Percentiles rank a stretch among this genome's conserved stretches.
These are phyloP conservation scores for Brassica carinata DNA, from an alignment of 345 rosid genomes.

Conservation along the genomic window DNA sequence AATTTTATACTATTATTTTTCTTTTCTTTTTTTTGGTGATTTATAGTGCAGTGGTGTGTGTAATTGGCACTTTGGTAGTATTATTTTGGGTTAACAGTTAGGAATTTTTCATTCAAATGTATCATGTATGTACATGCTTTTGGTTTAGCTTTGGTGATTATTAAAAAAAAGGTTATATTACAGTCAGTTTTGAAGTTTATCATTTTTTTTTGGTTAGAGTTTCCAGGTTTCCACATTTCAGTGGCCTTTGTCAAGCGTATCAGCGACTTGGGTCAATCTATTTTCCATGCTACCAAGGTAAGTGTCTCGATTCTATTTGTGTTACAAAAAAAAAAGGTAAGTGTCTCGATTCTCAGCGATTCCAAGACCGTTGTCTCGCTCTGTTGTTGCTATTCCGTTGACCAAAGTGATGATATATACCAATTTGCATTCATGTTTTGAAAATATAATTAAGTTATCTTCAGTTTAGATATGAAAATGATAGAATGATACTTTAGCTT, in stretches of 20 bases:
- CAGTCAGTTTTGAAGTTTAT: not conserved
- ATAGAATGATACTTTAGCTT: not conserved
- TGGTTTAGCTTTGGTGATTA: not conserved
- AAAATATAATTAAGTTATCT: not conserved
- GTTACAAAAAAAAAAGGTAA: too few relatives aligned
- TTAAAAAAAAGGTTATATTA: too few relatives aligned
- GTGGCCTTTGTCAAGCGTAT: slow-evolving; percentile 22
- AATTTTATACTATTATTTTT: slow-evolving; percentile 24
- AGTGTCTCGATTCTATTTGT: too few relatives aligned
- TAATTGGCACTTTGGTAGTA: slow-evolving; percentile 34
- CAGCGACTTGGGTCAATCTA: slow-evolving; percentile 19
- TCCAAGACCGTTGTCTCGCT: slow-evolving; percentile 36
- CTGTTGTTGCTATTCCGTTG: not conserved
- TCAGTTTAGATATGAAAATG: not conserved
- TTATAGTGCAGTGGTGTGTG: slow-evolving; percentile 24
- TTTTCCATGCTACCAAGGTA: slow-evolving; percentile 34
- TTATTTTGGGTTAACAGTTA: slow-evolving; percentile 14
- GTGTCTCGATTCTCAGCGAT: slow-evolving; percentile 25
- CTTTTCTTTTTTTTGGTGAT: not conserved
- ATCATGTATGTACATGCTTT: too few relatives aligned
- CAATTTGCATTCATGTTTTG: not conserved
- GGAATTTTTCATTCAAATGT: not conserved
- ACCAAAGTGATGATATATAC: not conserved
- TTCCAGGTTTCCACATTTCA: slow-evolving; percentile 1
- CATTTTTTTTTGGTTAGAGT: not conserved